Base-by-base conservation (phyloP, 768 basidiomycete genomes). In the Lactarius evosmus region DNA sequence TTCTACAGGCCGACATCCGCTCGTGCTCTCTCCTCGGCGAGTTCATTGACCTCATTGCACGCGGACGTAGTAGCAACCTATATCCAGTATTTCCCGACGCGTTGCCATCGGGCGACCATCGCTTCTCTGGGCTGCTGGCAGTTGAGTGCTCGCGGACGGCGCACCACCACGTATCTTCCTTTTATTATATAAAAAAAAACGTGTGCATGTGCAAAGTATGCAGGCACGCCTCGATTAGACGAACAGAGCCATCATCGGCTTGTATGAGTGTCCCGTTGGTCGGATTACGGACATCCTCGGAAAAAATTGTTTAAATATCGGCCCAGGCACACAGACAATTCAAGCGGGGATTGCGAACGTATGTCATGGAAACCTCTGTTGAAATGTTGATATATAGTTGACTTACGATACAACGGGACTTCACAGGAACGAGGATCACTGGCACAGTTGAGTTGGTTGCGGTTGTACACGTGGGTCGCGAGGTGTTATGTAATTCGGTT, bases 271-370 rank as follows among this genome's bases (percentile, higher is more conserved):
- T 9, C 40, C n/a, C 8, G 46, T 22, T 27, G 19, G 38, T 38
- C 56, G 56, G 6, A 8, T 19, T 30, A 30, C 56, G 56, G 56
- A 57, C 29, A 11, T 57, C 56, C 56, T 57, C 56, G 56, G 56
- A 30, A 30, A 14, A 11, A 2, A 7, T 57, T 12, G 22, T 46
- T 49, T 49, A 25, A 49, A 49, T 25, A 49, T 49, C 46, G 12
- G 25, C 14, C 25, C 22, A 49, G 46, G 46, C 46, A 49, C 46
- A 27, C 5, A 25, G 38, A n/a, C n/a, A n/a, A n/a, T n/a, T n/a
- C n/a, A n/a, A n/a, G 16, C 44, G 46, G 25, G 46, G 25, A 12
- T 25, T 8, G 11, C 5, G 44, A 25, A 4, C 7, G 44, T 25
- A 49, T 49, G 46, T 49, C 46, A 49, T 49, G 46, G 46, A 49